Conservation (phyloP, 805 yeast genomes). For the Yarrowia sp. region DNA sequence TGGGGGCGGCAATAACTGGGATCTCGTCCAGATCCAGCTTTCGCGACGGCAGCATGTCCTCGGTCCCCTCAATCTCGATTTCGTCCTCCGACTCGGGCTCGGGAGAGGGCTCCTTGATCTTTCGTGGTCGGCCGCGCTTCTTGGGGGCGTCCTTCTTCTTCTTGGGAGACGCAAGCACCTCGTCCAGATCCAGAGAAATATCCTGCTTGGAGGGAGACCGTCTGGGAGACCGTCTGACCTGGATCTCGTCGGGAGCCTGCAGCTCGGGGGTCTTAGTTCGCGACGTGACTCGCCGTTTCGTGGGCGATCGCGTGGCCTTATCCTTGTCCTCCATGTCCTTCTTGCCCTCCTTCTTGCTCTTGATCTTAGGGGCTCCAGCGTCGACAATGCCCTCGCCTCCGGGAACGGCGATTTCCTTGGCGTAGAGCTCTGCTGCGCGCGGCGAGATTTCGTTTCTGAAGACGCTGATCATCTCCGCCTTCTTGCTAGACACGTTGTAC, state of each 20-base stretch:
- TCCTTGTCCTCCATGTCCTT: constrained; percentile 14
- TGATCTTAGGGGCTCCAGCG: constrained; percentile 35
- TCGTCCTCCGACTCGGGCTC: constrained; percentile 6
- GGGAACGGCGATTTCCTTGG: constrained; percentile 39
- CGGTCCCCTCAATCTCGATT: not conserved
- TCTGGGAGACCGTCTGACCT: constrained; percentile 22
- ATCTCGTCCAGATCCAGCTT: not conserved
- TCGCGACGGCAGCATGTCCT: not conserved
- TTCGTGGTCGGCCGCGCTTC: constrained; percentile 11
- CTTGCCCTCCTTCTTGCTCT: constrained; percentile 2
- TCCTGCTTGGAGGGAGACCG: constrained; percentile 23
- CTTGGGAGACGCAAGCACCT: not conserved
- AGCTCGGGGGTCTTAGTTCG: constrained; percentile 10
- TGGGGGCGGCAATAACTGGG: constrained; percentile 10
- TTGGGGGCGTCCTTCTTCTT: not conserved
- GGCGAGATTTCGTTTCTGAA: constrained; percentile 57
- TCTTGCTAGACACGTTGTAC: constrained; percentile 61
- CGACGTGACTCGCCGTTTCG: not conserved
- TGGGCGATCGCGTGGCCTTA: not conserved
- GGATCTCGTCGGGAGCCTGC: not conserved
- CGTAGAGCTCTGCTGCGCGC: constrained; percentile 45
- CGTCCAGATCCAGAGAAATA: constrained; percentile 8
- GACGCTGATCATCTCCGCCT: constrained; percentile 59
- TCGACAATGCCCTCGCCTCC: constrained; percentile 44
- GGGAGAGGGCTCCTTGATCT: constrained; percentile 12